Evolutionary conservation across 805 yeast species (phyloP), one percentile per base, ranked within the genome.

Genomic region (Metschnikowia anglica): DNA sequence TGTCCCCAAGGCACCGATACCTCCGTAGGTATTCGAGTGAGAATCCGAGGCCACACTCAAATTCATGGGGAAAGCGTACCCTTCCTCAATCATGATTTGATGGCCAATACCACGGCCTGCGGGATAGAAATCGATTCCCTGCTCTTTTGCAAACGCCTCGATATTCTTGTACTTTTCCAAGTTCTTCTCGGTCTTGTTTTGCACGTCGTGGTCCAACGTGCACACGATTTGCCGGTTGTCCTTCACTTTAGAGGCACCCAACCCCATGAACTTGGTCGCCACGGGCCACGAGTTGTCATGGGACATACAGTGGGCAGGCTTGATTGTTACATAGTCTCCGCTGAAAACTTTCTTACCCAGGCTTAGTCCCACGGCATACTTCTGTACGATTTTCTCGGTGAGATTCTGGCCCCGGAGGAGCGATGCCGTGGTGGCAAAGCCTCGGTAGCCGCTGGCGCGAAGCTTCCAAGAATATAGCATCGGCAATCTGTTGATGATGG

Each of bases 261-360:
- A 75, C 5, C 96, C 96, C 82, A 79, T 88, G 70, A 93, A 93
- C 69, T 93, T 93, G 60, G 91, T 75, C 0, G 99, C 99, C 13
- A 93, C 97, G 0, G 99, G 99, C 99, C 99, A 95, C 33, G 97
- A 84, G 68, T 93, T 93, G 66, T 93, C 99, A 65, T 93, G 99
- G 12, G 98, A 88, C 99, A 93, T 93, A 65, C 97, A 95, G 70
- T 93, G 96, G 2, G 96, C 91, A 3, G 99, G 99, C 57, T 73
- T 77, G 60, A 93, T 91, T 2, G 96, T 80, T 39, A 95, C 98
- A 67, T 90, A 93, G 69, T 93, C 99, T 11, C 98, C 99, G 35
- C 88, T 75, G 55, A 73, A 81, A 27, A 93, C 96, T 41, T 71
- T 61, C 62, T 93, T 91, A 23, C 80, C 83, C n/a, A 73, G 58